A percentile compares a stretch with the other conserved stretches of the same genome.
Conservation (phyloP, 225 moss, liverwort and hornwort species). For the Bryoerythrophyllum caledonicum region DNA sequence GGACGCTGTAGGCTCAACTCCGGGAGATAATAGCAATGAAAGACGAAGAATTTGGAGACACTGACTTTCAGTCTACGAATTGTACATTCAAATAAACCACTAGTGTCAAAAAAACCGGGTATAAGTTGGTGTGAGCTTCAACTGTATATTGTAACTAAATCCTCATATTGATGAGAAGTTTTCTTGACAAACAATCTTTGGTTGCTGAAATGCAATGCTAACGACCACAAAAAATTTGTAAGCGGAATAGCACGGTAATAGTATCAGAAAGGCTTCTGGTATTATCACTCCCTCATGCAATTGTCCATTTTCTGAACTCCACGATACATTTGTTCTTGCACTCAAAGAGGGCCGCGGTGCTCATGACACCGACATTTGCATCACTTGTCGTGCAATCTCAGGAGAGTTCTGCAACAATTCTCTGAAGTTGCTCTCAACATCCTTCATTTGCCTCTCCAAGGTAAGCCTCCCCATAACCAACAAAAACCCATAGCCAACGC, state of each 20-base stretch:
- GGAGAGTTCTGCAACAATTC: conserved; percentile 95
- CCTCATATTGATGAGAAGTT: background rate
- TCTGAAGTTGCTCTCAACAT: conserved; percentile 92
- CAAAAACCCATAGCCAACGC: too few species aligned
- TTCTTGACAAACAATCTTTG: conserved; percentile 17
- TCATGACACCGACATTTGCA: conserved; percentile 92
- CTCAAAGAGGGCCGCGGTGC: too few species aligned
- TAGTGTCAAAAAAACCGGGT: background rate
- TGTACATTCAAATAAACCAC: background rate
- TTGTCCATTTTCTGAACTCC: too few species aligned
- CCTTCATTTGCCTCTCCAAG: conserved; percentile 96
- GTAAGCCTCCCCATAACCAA: too few species aligned
- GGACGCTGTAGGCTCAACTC: too few species aligned
- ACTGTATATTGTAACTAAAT: conserved; percentile 6
- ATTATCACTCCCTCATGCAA: too few species aligned
- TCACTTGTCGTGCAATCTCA: conserved; percentile 90
- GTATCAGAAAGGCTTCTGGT: background rate
- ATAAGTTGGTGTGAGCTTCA: conserved; percentile 11
- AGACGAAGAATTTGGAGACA: too few species aligned
- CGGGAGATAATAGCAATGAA: too few species aligned
- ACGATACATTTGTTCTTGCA: too few species aligned
- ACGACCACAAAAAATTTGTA: background rate
- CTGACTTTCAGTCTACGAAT: conserved; percentile 1
- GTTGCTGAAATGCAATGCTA: conserved; percentile 17
- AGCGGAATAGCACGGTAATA: background rate